Evolutionary conservation across 805 yeast species (phyloP).

Genomic region (Zygoascus biomembranicola): DNA sequence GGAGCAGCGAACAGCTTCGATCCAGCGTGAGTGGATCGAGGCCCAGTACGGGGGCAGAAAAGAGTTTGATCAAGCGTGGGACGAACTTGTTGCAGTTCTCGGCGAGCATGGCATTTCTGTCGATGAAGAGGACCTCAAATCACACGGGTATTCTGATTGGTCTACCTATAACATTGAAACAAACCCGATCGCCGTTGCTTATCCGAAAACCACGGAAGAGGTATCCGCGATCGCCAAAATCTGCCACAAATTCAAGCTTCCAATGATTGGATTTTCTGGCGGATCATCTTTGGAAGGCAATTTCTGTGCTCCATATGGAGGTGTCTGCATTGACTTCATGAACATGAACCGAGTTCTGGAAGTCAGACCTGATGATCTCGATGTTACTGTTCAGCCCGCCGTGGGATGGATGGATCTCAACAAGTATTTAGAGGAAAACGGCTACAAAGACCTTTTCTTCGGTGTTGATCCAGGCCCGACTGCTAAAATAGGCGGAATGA

Average conservation of each 20-base stretch:
- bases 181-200: conserved; percentile 47
- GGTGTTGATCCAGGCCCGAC: conserved; percentile 81
- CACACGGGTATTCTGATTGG: conserved; percentile 25
- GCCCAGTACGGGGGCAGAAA: conserved; percentile 17
- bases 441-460: conserved; percentile 40
- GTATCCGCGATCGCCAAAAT: conserved; percentile 56
- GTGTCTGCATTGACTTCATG: conserved; percentile 52
- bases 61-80: conserved; percentile 40
- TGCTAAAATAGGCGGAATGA: conserved; percentile 73
- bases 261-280: conserved; percentile 73
- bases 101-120: conserved; percentile 43
- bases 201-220: conserved; percentile 57
- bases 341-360: conserved; percentile 50
- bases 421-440: conserved; percentile 38
- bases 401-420: conserved; percentile 71
- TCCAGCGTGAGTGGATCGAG: conserved; percentile 4
- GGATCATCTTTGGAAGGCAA: conserved; percentile 82
- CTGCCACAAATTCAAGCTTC: conserved; percentile 52
- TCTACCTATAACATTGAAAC: conserved; percentile 22
- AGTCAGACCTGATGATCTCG: conserved; percentile 57
- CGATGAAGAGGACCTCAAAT: conserved; percentile 22
- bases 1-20: conserved; percentile 3
- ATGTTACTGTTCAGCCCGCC: conserved; percentile 68
- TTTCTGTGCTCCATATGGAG: conserved; percentile 59
- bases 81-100: conserved; percentile 39